Evolutionary conservation across 2,329 filamentous ascomycete species (phyloP).

Genomic region (Dactylellina haptotyla): DNA sequence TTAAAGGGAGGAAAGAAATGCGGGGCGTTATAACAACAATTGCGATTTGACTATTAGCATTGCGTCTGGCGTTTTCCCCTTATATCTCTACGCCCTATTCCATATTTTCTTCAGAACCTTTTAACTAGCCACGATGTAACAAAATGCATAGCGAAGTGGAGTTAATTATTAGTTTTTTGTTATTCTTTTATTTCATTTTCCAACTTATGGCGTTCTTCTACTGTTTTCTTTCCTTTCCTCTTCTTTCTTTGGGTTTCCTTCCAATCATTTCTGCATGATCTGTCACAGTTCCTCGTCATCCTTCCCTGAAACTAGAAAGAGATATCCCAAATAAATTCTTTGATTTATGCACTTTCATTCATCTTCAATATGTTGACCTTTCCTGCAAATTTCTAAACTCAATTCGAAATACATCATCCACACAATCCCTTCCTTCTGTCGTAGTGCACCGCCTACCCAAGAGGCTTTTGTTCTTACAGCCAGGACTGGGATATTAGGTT

Average conservation of each 20-base stretch:
- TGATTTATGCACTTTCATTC: neutral
- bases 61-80: constrained; percentile 18
- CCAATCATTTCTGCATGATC: neutral
- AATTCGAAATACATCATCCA: no score
- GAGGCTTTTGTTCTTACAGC: no score
- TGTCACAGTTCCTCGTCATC: neutral
- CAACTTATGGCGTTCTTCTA: neutral
- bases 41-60: no score
- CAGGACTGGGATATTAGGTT: no score
- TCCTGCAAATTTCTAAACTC: no score
- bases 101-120: neutral
- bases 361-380: no score
- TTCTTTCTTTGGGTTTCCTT: constrained; percentile 3
- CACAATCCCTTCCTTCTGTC: no score
- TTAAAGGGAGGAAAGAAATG: no score
- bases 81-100: neutral
- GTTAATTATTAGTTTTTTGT: no score
- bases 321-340: neutral
- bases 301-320: neutral
- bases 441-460: no score
- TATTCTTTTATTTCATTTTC: constrained; percentile 9
- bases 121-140: constrained; percentile 3
- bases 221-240: neutral
- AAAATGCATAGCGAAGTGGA: constrained; percentile 48
- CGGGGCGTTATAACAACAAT: no score